Conservation (phyloP, 176 grass and related monocot species). For the Musa schizocarpa region DNA sequence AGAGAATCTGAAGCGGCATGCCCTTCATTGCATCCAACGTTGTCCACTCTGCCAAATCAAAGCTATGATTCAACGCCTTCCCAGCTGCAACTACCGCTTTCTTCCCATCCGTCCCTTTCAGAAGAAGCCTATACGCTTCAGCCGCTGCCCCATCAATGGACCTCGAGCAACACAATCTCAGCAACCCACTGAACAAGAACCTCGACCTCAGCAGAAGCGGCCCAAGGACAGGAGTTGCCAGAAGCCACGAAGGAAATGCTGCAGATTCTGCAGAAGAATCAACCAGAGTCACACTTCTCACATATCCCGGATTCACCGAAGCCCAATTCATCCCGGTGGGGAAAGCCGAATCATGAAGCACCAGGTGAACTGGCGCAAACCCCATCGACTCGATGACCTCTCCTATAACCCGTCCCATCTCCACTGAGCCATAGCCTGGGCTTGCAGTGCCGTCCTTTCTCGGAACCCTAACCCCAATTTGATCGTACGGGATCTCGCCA, state of each 20-base stretch:
- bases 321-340: slow-evolving; percentile 39
- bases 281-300: slow-evolving; percentile 55
- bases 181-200: slow-evolving; percentile 39
- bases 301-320: slow-evolving; percentile 23
- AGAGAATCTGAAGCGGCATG: slow-evolving; percentile 50
- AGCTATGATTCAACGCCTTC: slow-evolving; percentile 69
- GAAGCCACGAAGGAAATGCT: slow-evolving; percentile 60
- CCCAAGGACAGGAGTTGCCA: slow-evolving; percentile 48
- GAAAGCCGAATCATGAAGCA: slow-evolving; percentile 64
- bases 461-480: slow-evolving; percentile 7
- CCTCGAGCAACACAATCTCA: slow-evolving; percentile 61
- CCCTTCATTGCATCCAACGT: slow-evolving; percentile 32
- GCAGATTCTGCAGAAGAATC: slow-evolving; percentile 36
- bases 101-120: slow-evolving; percentile 33
- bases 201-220: slow-evolving; percentile 38
- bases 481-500: slow-evolving; percentile 53
- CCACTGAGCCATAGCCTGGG: slow-evolving; percentile 29
- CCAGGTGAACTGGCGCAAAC: slow-evolving; percentile 48
- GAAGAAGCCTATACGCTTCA: slow-evolving; percentile 40
- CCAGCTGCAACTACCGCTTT: slow-evolving; percentile 39
- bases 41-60: slow-evolving; percentile 65
- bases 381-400: slow-evolving; percentile 40
- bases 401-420: slow-evolving; percentile 30
- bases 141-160: slow-evolving; percentile 25
- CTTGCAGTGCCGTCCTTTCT: not conserved